phyloP scores from a whole-genome alignment of 1,139 yeast species.

The Taphrina deformans region DNA sequence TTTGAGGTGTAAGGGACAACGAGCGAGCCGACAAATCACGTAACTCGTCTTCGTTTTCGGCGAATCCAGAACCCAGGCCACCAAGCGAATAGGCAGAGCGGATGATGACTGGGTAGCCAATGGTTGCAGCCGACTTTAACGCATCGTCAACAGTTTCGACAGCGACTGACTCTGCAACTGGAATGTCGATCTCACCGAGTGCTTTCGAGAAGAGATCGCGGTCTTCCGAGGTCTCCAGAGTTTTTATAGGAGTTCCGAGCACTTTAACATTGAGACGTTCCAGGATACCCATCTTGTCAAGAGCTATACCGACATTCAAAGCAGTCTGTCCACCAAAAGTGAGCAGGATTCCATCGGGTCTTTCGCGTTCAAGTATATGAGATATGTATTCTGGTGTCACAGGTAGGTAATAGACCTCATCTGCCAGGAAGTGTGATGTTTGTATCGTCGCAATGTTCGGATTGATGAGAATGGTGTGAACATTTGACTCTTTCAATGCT shows the following conservation, averaged over 20 bases:
- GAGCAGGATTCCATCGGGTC: slow-evolving; percentile 90
- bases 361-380: slow-evolving; percentile 89
- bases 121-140: slow-evolving; percentile 74
- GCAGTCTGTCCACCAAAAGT: slow-evolving; percentile 99
- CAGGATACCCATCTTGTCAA: slow-evolving; percentile 90
- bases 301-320: slow-evolving; percentile 89
- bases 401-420: slow-evolving; percentile 90
- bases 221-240: slow-evolving; percentile 94
- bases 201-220: slow-evolving; percentile 95
- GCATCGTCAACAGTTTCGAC: slow-evolving; percentile 94
- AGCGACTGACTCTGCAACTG: slow-evolving; percentile 94
- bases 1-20: slow-evolving; percentile 86
- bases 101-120: slow-evolving; percentile 95
- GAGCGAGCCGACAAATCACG: slow-evolving; percentile 86
- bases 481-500: slow-evolving; percentile 88
- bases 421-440: slow-evolving; percentile 93
- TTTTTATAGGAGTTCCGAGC: slow-evolving; percentile 92
- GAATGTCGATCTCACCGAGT: slow-evolving; percentile 71
- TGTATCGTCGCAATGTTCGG: slow-evolving; percentile 98
- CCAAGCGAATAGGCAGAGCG: slow-evolving; percentile 98
- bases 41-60: slow-evolving; percentile 76
- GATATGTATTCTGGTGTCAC: slow-evolving; percentile 93
- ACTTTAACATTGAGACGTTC: slow-evolving; percentile 90
- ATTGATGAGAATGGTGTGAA: slow-evolving; percentile 80
- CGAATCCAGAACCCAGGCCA: slow-evolving; percentile 98